Base-by-base conservation (phyloP, 2,329 filamentous ascomycete species). In the Setomelanomma holmii region DNA sequence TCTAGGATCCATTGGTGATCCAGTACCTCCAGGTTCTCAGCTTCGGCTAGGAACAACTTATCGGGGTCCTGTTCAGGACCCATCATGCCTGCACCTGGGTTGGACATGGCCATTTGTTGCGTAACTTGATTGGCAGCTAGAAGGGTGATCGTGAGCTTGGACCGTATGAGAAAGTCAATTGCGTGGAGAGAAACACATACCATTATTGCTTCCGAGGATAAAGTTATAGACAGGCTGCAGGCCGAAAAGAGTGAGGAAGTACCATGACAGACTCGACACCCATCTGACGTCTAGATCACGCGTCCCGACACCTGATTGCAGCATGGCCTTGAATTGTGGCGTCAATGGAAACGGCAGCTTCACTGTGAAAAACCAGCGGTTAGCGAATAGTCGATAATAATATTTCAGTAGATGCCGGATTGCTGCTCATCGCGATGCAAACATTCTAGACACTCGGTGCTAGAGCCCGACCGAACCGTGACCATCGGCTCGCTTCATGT, bases 231-330 rank as follows among this genome's bases (percentile, higher is more conserved):
- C 93, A 48, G 93, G 91, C 75, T 98, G 93, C 51, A 99, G 82
- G 40, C 96, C 95, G 73, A 99, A 98, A 59, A 99, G 87, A 69
- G 96, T 98, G 62, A 99, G 80, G 73, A 99, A 98, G 80, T 99
- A 99, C 93, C 95, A 99, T 54, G 92, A 96, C 75, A 99, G 87
- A 76, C 92, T 96, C 1, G 93, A 97, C 78, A 99, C 96, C 95
- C 95, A 99, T 76, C 93, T 86, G 10, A 96, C 95, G 72, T 99
- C 96, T 79, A 99, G 88, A 74, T 99, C 95, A 69, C 88, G 89
- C 21, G 96, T 99, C 59, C 92, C 92, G 39, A 99, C 93, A 67
- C 95, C 95, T 36, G 93, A 93, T 79, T 99, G 95, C 46, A 99
- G 83, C 95, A 99, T 99, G 64, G 91, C 95, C 83, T 99, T 99